Percentiles rank a stretch among this genome's conserved stretches.
Evolutionary conservation across 768 basidiomycete genomes (phyloP).

Genomic region (Lenzites betulinus): DNA sequence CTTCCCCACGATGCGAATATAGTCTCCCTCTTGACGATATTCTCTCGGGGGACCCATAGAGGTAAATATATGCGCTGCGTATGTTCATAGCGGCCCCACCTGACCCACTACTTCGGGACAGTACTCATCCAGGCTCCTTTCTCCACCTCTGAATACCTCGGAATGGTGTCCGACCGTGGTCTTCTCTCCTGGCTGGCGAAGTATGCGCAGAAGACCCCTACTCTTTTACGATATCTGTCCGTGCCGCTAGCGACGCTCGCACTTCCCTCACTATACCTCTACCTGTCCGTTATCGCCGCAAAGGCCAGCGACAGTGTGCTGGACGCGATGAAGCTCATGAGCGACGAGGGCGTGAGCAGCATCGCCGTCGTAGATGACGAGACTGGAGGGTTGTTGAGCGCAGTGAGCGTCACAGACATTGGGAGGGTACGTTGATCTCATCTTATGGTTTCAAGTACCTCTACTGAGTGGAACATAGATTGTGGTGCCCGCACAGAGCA

Average conservation of each 20-base stretch:
- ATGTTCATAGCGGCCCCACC: background rate
- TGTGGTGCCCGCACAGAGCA: slow-evolving; percentile 79
- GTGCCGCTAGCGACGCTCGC: slow-evolving; percentile 57
- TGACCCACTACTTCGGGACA: slow-evolving; percentile 25
- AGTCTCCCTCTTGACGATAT: slow-evolving; percentile 61
- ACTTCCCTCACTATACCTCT: slow-evolving; percentile 67
- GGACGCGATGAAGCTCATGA: slow-evolving; percentile 86
- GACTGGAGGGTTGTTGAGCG: slow-evolving; percentile 62
- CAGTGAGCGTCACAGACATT: slow-evolving; percentile 82
- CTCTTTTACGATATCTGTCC: slow-evolving; percentile 49
- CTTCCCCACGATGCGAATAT: slow-evolving; percentile 65
- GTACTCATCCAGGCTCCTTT: slow-evolving; percentile 57
- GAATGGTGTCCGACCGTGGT: slow-evolving; percentile 74
- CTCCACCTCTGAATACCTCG: slow-evolving; percentile 52
- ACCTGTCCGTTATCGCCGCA: slow-evolving; percentile 62
- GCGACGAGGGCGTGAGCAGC: slow-evolving; percentile 82
- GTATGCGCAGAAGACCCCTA: slow-evolving; percentile 49
- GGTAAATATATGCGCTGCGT: slow-evolving; percentile 48
- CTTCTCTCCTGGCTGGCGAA: slow-evolving; percentile 70
- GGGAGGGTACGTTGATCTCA: slow-evolving; percentile 53
- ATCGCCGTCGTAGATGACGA: slow-evolving; percentile 76
- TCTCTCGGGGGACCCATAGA: slow-evolving; percentile 73
- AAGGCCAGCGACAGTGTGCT: slow-evolving; percentile 63
- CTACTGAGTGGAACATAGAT: slow-evolving; percentile 36
- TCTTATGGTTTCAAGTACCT: background rate